Evolutionary conservation across 441 rosid species (phyloP), one percentile per base, ranked within the genome.

Genomic region (Manihot esculenta): DNA sequence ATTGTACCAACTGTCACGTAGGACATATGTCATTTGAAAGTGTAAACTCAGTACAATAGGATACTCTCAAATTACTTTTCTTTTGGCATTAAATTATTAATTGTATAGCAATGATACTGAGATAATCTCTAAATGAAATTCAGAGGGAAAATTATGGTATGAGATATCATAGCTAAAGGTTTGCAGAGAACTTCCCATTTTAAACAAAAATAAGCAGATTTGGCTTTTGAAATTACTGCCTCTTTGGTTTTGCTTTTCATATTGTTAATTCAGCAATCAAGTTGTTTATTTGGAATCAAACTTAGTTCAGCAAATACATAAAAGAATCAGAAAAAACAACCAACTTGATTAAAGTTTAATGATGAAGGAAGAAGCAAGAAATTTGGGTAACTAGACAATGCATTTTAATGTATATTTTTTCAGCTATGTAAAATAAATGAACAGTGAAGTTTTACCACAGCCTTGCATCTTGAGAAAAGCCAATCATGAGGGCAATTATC

Each of bases 401-500:
- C 14, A 47, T 24, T 45, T 23, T 55, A 45, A 47, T 23, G 45
- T 61, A n/a, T 20, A 59, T 7, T 59, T 1, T 23, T 55, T 55
- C 59, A 61, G 6, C 27, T 23, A 21, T 13, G 8, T 23, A 21
- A 24, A 45, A n/a, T 65, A n/a, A 65, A 27, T 2, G 15, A 65
- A 27, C 6, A 58, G 12, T 15, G 27, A 72, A 56, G 35, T 41
- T 91, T 81, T 84, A 94, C 99, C 97, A 94, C 99, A 75, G 99
- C 99, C 83, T 82, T 94, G 92, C 99, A 94, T 75, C 78, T 91
- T 62, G 91, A 84, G 82, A 94, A 94, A 50, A 94, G 76, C 99
- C 99, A 94, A 76, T 94, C 99, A 78, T 94, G 99, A 59, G 97
- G 97, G 73, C 85, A 82, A 68, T 94, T 94, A 76, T 94, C 99